Base-by-base conservation (phyloP, 345 rosid genomes). In the Ricinus communis region DNA sequence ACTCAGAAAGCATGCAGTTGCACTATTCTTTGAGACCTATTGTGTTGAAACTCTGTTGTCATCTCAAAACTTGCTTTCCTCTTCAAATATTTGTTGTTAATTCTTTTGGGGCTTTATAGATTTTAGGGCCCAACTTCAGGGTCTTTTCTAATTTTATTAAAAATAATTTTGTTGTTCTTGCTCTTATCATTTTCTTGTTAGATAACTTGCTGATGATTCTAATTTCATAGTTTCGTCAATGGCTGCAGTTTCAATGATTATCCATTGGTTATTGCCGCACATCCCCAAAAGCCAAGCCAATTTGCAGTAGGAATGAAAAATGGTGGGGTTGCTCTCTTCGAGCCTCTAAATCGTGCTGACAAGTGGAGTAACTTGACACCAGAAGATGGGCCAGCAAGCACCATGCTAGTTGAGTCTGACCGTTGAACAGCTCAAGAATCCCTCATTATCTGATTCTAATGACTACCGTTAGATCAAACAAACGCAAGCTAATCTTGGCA, bases 261-360 rank as follows among this genome's bases (percentile, higher is more conserved):
- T 67, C 84, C 80, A 0, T 1, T 16, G 14, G 73, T 72, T 14
- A 66, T 82, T 45, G 77, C 83, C 5, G 86, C 86, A 19, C 80
- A 84, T 66, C 87, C 86, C 0, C 57, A 64, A 40, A 70, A 71
- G 57, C 81, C 90, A 25, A 68, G 69, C 73, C 87, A 86, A 67
- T 79, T 84, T 56, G 76, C 85, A 1, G 61, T 77, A 21, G 85
- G 86, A 71, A 69, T 82, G 50, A 61, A 77, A 2, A 77, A 79
- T 57, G 86, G 90, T 9, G 45, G 38, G 54, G 79, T 81, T 9
- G n/a, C 38, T 10, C 75, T 86, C 54, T 59, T 82, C 5, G 84
- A 84, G 78, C 85, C 86, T 71, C 66, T 11, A 5, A 59, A 76
- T 25, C 51, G 76, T 11, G 65, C 38, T 21, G 54, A 69, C 45